A percentile compares a stretch with the other conserved stretches of the same genome.
Evolutionary conservation across 179 eudicot species (phyloP).

Genomic region (Heliamphora ciliata): DNA sequence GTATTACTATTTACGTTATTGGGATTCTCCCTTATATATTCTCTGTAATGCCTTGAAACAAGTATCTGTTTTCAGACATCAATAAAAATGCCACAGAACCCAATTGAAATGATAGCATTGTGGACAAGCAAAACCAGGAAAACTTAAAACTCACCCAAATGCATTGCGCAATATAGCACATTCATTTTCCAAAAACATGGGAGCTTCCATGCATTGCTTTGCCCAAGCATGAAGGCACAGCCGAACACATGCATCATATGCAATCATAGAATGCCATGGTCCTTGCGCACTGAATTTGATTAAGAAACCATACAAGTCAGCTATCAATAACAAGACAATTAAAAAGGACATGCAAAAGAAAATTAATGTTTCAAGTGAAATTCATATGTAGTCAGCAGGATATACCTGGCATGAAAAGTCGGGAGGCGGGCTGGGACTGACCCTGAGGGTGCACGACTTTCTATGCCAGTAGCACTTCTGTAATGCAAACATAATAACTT

Average conservation of each 20-base stretch:
- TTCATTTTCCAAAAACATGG: conserved; percentile 80
- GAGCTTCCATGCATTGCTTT: conserved; percentile 89
- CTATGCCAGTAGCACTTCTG: conserved; percentile 43
- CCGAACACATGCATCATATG: conserved; percentile 96
- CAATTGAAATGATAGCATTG: neutral
- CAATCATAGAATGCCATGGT: conserved; percentile 79
- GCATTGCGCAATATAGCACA: conserved; percentile 71
- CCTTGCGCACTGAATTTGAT: conserved; percentile 70
- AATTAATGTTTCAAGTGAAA: neutral
- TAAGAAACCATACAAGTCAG: conserved; percentile 14
- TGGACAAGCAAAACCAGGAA: neutral
- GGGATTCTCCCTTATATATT: neutral
- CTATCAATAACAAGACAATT: neutral
- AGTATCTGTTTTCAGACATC: neutral
- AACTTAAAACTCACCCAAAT: conserved; percentile 54
- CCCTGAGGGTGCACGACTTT: conserved; percentile 54
- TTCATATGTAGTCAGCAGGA: conserved; percentile 7
- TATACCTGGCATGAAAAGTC: conserved; percentile 83
- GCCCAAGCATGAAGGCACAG: conserved; percentile 99
- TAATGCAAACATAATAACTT: conserved; percentile 13
- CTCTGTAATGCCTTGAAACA: neutral
- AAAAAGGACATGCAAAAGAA: neutral
- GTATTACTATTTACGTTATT: neutral
- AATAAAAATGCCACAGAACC: conserved; percentile 2
- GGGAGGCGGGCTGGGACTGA: conserved; percentile 68